These are phyloP conservation scores for Quercus lobata DNA, from an alignment of 331 rosid species.

Conservation along the genomic window DNA sequence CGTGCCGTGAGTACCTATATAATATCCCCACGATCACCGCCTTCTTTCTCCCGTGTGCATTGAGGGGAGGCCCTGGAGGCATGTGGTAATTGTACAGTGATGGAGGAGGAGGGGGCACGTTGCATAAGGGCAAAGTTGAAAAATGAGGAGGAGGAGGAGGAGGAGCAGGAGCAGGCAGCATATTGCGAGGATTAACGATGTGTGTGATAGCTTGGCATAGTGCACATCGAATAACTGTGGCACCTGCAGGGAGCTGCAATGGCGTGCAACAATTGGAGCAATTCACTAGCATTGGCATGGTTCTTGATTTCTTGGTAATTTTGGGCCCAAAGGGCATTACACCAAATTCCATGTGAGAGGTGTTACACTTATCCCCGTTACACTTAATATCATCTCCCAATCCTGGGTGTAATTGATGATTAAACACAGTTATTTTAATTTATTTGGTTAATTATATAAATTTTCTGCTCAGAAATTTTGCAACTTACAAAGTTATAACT, in stretches of 20 bases:
- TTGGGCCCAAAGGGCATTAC: too few species aligned
- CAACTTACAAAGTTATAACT: too few species aligned
- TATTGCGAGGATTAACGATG: conserved; percentile 57
- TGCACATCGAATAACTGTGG: conserved; percentile 74
- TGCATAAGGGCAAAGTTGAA: too few species aligned
- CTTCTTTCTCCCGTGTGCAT: conserved; percentile 71
- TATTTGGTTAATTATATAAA: too few species aligned
- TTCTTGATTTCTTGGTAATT: neutral
- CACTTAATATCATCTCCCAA: too few species aligned
- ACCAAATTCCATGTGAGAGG: too few species aligned
- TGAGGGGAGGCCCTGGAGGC: conserved; percentile 63
- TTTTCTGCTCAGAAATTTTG: too few species aligned
- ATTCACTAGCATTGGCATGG: conserved; percentile 64
- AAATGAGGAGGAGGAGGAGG: neutral
- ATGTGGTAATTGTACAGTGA: conserved; percentile 56
- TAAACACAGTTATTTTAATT: too few species aligned
- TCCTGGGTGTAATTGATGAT: too few species aligned
- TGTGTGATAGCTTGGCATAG: conserved; percentile 69
- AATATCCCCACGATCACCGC: conserved; percentile 92
- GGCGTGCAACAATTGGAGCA: conserved; percentile 78
- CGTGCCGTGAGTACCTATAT: conserved; percentile 70
- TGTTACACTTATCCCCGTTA: too few species aligned
- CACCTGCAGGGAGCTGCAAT: conserved; percentile 78
- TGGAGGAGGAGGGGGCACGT: conserved; percentile 20
- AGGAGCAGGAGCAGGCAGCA: conserved; percentile 24